These are phyloP conservation scores for Falciphora oryzae DNA, from an alignment of 2,329 filamentous ascomycete species.

Conservation along the genomic window DNA sequence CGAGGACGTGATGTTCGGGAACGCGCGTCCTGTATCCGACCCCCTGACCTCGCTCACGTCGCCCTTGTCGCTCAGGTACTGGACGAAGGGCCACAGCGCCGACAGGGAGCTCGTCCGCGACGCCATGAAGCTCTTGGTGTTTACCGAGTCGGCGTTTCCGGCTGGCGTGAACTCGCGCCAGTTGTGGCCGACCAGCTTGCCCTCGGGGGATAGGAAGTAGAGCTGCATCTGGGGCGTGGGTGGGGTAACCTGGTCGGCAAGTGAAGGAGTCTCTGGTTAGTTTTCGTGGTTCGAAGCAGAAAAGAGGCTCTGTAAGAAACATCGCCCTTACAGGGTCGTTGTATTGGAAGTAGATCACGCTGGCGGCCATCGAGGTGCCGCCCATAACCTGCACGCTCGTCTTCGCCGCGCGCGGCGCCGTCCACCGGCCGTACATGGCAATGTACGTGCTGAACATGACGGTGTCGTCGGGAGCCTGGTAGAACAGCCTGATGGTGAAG, in stretches of 20 bases:
- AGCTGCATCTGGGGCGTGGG: constrained; percentile 9
- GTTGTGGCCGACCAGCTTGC: constrained; percentile 1
- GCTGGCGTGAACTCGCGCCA: neutral
- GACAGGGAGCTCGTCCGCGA: constrained; percentile 11
- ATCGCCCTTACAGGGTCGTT: too few species aligned
- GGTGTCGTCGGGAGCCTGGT: constrained; percentile 10
- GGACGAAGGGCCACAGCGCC: constrained; percentile 12
- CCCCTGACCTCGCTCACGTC: neutral
- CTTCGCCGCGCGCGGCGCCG: neutral
- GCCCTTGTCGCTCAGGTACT: constrained; percentile 10
- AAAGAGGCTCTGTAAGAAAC: too few species aligned
- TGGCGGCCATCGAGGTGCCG: neutral
- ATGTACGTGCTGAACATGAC: constrained; percentile 11
- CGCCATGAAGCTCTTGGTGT: neutral
- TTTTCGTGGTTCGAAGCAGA: too few species aligned
- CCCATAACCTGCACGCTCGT: neutral
- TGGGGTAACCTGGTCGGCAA: neutral
- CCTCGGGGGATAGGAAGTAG: constrained; percentile 10
- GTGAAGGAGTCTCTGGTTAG: too few species aligned
- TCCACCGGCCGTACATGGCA: constrained; percentile 4
- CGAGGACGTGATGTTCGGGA: neutral
- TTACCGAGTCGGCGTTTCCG: neutral
- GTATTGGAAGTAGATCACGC: neutral
- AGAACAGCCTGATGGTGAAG: constrained; percentile 11
- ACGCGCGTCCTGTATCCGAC: too few species aligned